Base-by-base conservation (phyloP, 2,329 filamentous ascomycete species). In the Polychaeton citri region DNA sequence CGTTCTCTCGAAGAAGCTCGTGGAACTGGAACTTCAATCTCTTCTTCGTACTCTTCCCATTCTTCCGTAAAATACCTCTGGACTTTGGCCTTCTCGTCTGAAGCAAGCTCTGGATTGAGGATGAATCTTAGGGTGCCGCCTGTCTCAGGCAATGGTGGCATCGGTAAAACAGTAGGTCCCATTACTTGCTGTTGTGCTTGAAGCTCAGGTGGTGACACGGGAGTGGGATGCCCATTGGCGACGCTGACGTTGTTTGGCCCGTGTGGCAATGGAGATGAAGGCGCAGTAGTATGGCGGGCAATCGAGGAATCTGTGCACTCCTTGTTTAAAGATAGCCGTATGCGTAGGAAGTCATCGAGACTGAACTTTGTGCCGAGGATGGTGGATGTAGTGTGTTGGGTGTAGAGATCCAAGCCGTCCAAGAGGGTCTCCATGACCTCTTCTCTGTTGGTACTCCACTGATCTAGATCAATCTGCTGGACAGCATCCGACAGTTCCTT, bases 381-480 rank as follows among this genome's bases (percentile, higher is more conserved):
- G 21, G 86, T 94, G 35, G 71, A 68, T 45, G 74, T 72, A 37
- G 76, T 74, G 53, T 92, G 80, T 52, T 93, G 82, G 0, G 85
- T 90, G 58, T 95, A 96, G 2, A 96, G 71, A 52, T 98, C 88
- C 18, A 96, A 71, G 0, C 95, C 69, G 53, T 96, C 90, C 26
- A 95, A 74, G 49, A 94, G 73, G 0, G 84, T 88, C 67, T 96
- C 88, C 63, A 68, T 66, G 32, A 67, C 53, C 41, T 68, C 62
- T 20, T 59, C 60, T 19, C 65, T 51, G 12, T 49, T 63, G 0
- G 63, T 66, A 13, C 52, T 49, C 62, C 62, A 66, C 35, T 53
- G 60, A 21, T 41, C 33, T 35, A 61, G 81, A 54, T 55, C 66
- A 46, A 53, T 59, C 2, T 58, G 64, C 15, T 58, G 60, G 43